These are phyloP conservation scores for Fusarium sp. DNA, from an alignment of 2,329 filamentous ascomycete species.

Conservation along the genomic window DNA sequence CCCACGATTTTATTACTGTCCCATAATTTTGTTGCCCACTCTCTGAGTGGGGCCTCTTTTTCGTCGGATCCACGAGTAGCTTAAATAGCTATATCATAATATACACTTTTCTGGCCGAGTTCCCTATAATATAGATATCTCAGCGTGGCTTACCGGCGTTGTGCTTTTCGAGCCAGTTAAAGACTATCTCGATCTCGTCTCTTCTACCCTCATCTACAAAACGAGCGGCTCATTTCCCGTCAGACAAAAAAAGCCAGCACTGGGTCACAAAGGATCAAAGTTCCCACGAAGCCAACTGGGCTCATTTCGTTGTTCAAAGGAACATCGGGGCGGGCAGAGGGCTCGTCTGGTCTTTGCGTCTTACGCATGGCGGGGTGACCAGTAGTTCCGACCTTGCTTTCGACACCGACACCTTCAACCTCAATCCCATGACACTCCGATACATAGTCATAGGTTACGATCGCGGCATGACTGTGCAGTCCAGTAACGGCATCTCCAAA, in stretches of 20 bases:
- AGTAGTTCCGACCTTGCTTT: neutral
- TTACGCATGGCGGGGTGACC: neutral
- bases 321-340: neutral
- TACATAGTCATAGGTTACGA: neutral
- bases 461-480: neutral
- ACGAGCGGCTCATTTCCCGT: neutral
- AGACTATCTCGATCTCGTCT: too few relatives aligned
- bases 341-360: neutral
- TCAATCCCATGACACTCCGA: neutral
- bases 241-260: neutral
- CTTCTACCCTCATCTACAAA: too few relatives aligned
- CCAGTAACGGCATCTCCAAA: rapidly evolving
- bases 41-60: too few relatives aligned
- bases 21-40: too few relatives aligned
- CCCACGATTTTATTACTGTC: neutral
- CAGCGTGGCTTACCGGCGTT: too few relatives aligned
- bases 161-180: too few relatives aligned
- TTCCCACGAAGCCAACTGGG: rapidly evolving
- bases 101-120: too few relatives aligned
- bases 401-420: neutral
- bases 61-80: too few relatives aligned
- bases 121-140: too few relatives aligned
- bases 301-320: neutral
- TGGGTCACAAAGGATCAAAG: rapidly evolving
- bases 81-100: too few relatives aligned